Evolutionary conservation across 2,329 filamentous ascomycete species (phyloP).

Genomic region (Fusarium guadeloupense): DNA sequence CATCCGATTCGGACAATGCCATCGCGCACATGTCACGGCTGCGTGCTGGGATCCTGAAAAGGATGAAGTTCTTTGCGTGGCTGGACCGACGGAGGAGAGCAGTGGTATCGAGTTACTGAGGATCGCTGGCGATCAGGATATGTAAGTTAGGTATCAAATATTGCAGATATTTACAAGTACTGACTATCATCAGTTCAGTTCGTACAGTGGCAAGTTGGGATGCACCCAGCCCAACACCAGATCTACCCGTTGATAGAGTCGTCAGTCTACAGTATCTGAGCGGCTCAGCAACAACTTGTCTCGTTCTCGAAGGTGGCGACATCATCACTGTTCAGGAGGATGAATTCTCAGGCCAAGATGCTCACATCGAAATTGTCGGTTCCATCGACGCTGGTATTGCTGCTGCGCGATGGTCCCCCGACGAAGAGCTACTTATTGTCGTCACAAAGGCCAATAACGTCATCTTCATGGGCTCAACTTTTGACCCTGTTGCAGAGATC

Average conservation of each 20-base stretch:
- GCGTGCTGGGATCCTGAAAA: conserved; percentile 85
- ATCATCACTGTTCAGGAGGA: conserved; percentile 84
- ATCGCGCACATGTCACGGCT: conserved; percentile 72
- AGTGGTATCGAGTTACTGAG: conserved; percentile 77
- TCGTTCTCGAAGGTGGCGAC: conserved; percentile 90
- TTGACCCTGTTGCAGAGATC: conserved; percentile 83
- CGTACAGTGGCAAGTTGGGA: conserved; percentile 83
- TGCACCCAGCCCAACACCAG: conserved; percentile 80
- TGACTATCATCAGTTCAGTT: conserved; percentile 41
- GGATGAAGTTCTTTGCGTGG: conserved; percentile 81
- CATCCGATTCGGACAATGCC: conserved; percentile 74
- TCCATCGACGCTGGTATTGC: conserved; percentile 92
- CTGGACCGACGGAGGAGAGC: conserved; percentile 78
- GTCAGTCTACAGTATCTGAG: conserved; percentile 85
- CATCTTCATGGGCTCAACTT: conserved; percentile 91
- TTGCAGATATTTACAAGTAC: background rate
- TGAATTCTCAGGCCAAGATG: conserved; percentile 59
- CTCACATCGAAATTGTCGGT: conserved; percentile 93
- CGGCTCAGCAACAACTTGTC: conserved; percentile 78
- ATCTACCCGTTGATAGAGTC: conserved; percentile 78
- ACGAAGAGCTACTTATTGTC: conserved; percentile 89
- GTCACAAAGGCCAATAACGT: conserved; percentile 81
- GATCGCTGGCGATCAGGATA: conserved; percentile 56
- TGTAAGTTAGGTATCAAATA: conserved; percentile 49
- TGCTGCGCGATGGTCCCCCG: conserved; percentile 91